phyloP scores from a whole-genome alignment of 305 asterid genomes.

The Caryopteris hybrid region DNA sequence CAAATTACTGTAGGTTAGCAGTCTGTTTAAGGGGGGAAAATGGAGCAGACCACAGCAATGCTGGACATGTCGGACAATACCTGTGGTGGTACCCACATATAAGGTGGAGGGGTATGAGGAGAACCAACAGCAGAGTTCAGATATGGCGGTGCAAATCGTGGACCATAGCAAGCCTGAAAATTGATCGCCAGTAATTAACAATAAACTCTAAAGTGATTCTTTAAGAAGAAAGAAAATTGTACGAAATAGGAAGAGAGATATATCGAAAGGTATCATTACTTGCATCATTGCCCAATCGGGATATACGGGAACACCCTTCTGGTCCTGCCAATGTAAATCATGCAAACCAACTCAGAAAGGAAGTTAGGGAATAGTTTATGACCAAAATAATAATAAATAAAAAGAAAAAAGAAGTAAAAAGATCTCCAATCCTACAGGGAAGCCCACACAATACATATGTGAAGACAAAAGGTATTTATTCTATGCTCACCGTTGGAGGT shows the following conservation, averaged over 20 bases:
- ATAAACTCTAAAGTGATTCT: neutral
- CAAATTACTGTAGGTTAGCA: neutral
- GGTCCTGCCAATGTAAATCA: slow-evolving; percentile 53
- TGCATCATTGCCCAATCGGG: slow-evolving; percentile 95
- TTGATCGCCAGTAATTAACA: slow-evolving; percentile 3
- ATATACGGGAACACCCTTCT: slow-evolving; percentile 50
- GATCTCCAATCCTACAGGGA: neutral
- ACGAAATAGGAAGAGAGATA: too few relatives aligned
- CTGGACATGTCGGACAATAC: slow-evolving; percentile 25
- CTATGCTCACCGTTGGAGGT: slow-evolving; percentile 46
- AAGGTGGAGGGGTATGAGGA: slow-evolving; percentile 71
- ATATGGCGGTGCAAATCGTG: slow-evolving; percentile 74
- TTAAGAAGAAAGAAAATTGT: too few relatives aligned
- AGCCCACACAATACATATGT: neutral
- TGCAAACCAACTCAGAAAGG: slow-evolving; percentile 19
- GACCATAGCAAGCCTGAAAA: slow-evolving; percentile 78
- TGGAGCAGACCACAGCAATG: neutral
- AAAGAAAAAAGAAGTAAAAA: neutral
- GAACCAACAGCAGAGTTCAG: slow-evolving; percentile 66
- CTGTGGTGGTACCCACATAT: slow-evolving; percentile 90
- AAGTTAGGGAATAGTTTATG: neutral
- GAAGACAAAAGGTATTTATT: neutral
- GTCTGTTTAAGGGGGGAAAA: neutral
- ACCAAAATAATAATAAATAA: neutral
- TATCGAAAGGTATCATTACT: slow-evolving; percentile 35